Evolutionary conservation across 805 yeast genomes (phyloP).

Genomic region (Sugiyamaella mastotermitis): DNA sequence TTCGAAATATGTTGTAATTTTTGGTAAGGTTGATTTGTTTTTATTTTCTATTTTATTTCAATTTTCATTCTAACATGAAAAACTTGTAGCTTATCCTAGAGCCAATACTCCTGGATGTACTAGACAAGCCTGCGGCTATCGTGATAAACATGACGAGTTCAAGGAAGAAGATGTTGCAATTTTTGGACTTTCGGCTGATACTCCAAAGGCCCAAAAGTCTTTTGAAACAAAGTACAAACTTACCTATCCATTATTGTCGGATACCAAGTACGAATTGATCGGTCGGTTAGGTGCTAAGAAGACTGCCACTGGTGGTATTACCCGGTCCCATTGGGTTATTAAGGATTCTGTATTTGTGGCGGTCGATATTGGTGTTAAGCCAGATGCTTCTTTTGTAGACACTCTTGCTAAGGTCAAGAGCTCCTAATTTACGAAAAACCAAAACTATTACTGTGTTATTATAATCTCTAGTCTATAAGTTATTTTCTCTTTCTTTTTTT

Average conservation of each 20-base stretch:
- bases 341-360: conserved; percentile 62
- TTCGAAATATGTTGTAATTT: conserved; percentile 42
- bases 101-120: conserved; percentile 98
- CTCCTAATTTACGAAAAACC: no score
- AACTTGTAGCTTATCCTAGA: conserved; percentile 83
- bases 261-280: conserved; percentile 64
- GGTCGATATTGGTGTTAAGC: conserved; percentile 47
- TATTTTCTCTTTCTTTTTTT: no score
- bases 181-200: conserved; percentile 78
- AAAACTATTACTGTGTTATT: no score
- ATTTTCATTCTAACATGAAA: conserved; percentile 23
- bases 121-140: conserved; percentile 85
- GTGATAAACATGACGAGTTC: conserved; percentile 55
- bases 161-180: conserved; percentile 49
- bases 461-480: no score
- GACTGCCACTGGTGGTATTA: conserved; percentile 49
- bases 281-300: conserved; percentile 79
- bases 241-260: conserved; percentile 70
- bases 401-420: conserved; percentile 23
- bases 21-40: conserved; percentile 19
- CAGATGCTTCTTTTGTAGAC: conserved; percentile 28
- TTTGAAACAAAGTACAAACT: conserved; percentile 70
- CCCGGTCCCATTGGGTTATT: conserved; percentile 91
- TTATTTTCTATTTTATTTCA: neutral
- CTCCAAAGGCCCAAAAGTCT: conserved; percentile 68